Evolutionary conservation across 2,329 filamentous ascomycete genomes (phyloP).

Genomic region (Diaporthe sp.): DNA sequence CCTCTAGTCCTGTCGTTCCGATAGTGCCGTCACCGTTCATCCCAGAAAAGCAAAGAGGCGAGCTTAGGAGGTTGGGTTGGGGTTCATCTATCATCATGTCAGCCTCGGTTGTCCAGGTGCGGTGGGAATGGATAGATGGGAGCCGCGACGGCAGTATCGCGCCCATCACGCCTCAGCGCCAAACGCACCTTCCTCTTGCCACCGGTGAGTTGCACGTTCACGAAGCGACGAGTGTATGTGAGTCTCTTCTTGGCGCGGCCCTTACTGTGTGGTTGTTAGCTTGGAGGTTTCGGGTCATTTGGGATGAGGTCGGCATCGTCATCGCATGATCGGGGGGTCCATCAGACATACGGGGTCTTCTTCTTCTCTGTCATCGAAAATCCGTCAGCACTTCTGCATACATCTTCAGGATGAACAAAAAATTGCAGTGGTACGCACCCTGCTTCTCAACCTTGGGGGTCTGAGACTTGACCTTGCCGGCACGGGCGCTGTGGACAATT

Average conservation of each 20-base stretch:
- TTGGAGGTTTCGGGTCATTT: neutral
- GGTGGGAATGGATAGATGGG: neutral
- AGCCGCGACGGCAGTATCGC: neutral
- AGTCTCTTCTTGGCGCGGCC: conserved; percentile 95
- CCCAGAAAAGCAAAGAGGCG: conserved; percentile 33
- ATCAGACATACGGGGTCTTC: conserved; percentile 42
- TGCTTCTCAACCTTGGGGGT: conserved; percentile 75
- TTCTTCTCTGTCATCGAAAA: conserved; percentile 41
- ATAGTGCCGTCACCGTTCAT: conserved; percentile 39
- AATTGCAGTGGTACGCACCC: conserved; percentile 37
- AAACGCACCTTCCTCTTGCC: conserved; percentile 92
- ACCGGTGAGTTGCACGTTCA: conserved; percentile 95
- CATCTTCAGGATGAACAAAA: neutral
- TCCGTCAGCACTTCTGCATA: conserved; percentile 23
- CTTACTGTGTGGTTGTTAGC: conserved; percentile 64
- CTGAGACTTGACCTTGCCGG: conserved; percentile 95
- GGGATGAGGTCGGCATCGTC: neutral
- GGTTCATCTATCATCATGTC: conserved; percentile 42
- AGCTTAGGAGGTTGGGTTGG: conserved; percentile 43
- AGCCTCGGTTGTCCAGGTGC: conserved; percentile 7
- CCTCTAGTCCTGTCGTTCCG: conserved; percentile 39
- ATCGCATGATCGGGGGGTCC: conserved; percentile 14
- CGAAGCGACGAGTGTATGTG: conserved; percentile 95
- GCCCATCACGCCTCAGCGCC: neutral
- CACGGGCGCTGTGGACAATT: conserved; percentile 44